Evolutionary conservation across 2,329 filamentous ascomycete genomes (phyloP).

Genomic region (Sclerotinia minor): DNA sequence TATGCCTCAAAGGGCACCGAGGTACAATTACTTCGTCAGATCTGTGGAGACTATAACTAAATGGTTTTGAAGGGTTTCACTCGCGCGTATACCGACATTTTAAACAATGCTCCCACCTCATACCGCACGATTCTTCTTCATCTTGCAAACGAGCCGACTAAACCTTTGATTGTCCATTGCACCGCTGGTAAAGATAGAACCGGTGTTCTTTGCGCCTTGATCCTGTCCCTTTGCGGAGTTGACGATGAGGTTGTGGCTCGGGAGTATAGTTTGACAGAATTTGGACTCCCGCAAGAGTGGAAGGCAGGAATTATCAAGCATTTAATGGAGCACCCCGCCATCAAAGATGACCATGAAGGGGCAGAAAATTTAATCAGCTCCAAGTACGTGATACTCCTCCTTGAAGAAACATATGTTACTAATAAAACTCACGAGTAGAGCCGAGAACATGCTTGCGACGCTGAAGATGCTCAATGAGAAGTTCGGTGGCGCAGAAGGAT

Average conservation of each 20-base stretch:
- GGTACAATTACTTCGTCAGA: neutral
- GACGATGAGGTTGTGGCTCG: conserved; percentile 58
- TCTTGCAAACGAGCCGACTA: conserved; percentile 42
- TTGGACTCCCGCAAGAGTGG: conserved; percentile 55
- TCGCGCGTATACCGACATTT: conserved; percentile 62
- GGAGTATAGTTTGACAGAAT: conserved; percentile 69
- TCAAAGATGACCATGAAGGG: conserved; percentile 45
- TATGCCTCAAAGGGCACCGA: conserved; percentile 55
- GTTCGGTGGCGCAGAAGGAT: conserved; percentile 65
- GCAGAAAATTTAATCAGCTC: conserved; percentile 48
- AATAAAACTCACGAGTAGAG: conserved; percentile 33
- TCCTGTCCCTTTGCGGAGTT: conserved; percentile 65
- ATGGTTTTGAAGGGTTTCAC: conserved; percentile 55
- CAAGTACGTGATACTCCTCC: conserved; percentile 35
- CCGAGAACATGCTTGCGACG: conserved; percentile 53
- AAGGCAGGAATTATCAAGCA: conserved; percentile 52
- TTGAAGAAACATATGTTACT: conserved; percentile 7
- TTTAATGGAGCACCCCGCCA: conserved; percentile 52
- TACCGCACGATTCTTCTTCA: conserved; percentile 54
- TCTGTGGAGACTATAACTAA: conserved; percentile 8
- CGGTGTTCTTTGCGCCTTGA: conserved; percentile 65
- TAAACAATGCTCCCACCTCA: conserved; percentile 53
- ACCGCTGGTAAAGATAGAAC: conserved; percentile 78
- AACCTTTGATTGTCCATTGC: conserved; percentile 67
- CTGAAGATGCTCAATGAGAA: conserved; percentile 56